phyloP scores from a whole-genome alignment of 2,329 filamentous ascomycete genomes.

The Diaporthe velutina region DNA sequence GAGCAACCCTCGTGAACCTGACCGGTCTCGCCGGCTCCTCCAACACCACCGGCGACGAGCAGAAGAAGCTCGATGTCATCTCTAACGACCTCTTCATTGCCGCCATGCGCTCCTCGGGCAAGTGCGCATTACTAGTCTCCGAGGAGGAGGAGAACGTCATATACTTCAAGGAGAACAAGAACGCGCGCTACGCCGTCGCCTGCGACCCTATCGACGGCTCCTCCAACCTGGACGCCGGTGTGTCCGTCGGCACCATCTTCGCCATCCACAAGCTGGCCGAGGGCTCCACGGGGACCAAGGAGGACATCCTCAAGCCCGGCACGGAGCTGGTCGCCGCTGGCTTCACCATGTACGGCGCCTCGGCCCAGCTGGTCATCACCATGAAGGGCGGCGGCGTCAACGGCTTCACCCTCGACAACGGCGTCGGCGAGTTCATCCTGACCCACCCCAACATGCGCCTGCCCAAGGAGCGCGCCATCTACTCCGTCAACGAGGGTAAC shows the following conservation, averaged over 20 bases:
- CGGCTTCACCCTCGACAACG: conserved; percentile 97
- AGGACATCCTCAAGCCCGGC: conserved; percentile 90
- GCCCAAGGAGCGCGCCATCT: conserved; percentile 85
- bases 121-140: conserved; percentile 92
- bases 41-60: conserved; percentile 96
- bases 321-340: conserved; percentile 92
- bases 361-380: conserved; percentile 94
- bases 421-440: conserved; percentile 97
- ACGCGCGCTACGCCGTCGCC: conserved; percentile 91
- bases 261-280: conserved; percentile 91
- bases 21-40: conserved; percentile 94
- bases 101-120: conserved; percentile 92
- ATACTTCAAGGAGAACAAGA: conserved; percentile 79
- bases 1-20: conserved; percentile 94
- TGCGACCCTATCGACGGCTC: conserved; percentile 99
- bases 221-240: conserved; percentile 96
- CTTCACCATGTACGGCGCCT: conserved; percentile 99
- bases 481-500: conserved; percentile 99
- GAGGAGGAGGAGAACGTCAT: conserved; percentile 97
- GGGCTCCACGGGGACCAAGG: conserved; percentile 78
- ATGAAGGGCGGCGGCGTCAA: conserved; percentile 95
- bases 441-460: conserved; percentile 96
- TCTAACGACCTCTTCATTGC: conserved; percentile 98
- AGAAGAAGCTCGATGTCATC: conserved; percentile 99
- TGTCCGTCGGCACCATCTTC: conserved; percentile 98